Evolutionary conservation across 345 rosid genomes (phyloP), one percentile per base, ranked within the genome.

Genomic region (Kandelia obovata): DNA sequence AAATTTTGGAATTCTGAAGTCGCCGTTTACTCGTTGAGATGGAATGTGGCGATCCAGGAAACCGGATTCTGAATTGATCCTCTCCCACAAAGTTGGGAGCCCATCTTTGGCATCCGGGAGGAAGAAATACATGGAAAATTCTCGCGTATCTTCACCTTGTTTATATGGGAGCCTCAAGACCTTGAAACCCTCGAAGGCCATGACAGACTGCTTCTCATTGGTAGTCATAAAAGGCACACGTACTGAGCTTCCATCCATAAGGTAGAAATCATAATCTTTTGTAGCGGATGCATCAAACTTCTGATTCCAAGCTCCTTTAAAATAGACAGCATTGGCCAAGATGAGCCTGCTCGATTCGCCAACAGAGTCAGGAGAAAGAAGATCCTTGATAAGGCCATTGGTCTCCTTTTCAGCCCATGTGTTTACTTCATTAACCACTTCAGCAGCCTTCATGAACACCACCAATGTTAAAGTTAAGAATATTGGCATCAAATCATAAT

Each of bases 231-330:
- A 93, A 2, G 88, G 88, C 20, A 75, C 94, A 26, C 75, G 67
- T 68, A 88, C 83, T 35, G 82, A 60, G 58, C 68, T 68, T 17
- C 89, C 97, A 52, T 81, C 75, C 26, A 78, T 71, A 68, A 87
- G 96, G 70, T 86, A 80, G 78, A 93, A 93, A 53, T 89, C 92
- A 43, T 70, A 46, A 28, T 86, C 91, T 72, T 80, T 78, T 1
- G 91, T 86, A 51, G 75, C 62, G 0, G 84, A 82, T 0, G 79
- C 72, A 68, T 89, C 86, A 20, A 93, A 91, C 65, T 78, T 84
- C 43, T 91, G 88, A 56, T 30, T 74, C 98, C 98, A 93, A 75
- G 88, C 79, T 16, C 92, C 96, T 52, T 89, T 89, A 81, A 90
- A 93, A 67, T 93, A 93, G 31, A 93, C 80, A 21, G 92, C 98